Evolutionary conservation across 805 yeast species (phyloP).

Genomic region (Metschnikowia matae): DNA sequence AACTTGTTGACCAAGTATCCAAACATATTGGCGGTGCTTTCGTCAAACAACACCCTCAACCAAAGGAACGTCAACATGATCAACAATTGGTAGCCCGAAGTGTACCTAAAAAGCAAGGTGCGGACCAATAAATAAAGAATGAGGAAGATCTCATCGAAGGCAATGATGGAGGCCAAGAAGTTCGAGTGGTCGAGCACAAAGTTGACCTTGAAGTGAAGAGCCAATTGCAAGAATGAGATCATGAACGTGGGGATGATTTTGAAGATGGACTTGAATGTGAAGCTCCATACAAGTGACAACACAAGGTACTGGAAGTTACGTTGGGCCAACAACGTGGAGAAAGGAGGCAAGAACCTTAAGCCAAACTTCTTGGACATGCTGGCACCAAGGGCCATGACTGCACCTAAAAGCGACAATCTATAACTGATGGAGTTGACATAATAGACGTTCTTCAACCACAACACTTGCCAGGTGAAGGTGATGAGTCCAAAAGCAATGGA

Average conservation of each 20-base stretch:
- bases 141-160: constrained; percentile 58
- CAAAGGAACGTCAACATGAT: constrained; percentile 60
- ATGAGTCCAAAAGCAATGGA: constrained; percentile 45
- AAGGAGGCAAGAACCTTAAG: constrained; percentile 52
- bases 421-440: constrained; percentile 50
- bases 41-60: constrained; percentile 60
- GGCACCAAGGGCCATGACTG: constrained; percentile 47
- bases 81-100: constrained; percentile 65
- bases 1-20: constrained; percentile 38
- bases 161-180: constrained; percentile 44
- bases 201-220: constrained; percentile 36
- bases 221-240: constrained; percentile 56
- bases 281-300: constrained; percentile 55
- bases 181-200: constrained; percentile 37
- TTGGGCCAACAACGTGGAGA: constrained; percentile 61
- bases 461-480: constrained; percentile 32
- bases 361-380: constrained; percentile 60
- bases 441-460: constrained; percentile 36
- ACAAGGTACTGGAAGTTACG: constrained; percentile 70
- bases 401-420: constrained; percentile 54
- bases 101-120: constrained; percentile 58
- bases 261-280: constrained; percentile 61
- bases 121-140: constrained; percentile 52
- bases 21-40: constrained; percentile 43
- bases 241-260: constrained; percentile 59